These are phyloP conservation scores for Plasmodium falciparum DNA, from an alignment of 169 alveolate species.

Conservation along the genomic window DNA sequence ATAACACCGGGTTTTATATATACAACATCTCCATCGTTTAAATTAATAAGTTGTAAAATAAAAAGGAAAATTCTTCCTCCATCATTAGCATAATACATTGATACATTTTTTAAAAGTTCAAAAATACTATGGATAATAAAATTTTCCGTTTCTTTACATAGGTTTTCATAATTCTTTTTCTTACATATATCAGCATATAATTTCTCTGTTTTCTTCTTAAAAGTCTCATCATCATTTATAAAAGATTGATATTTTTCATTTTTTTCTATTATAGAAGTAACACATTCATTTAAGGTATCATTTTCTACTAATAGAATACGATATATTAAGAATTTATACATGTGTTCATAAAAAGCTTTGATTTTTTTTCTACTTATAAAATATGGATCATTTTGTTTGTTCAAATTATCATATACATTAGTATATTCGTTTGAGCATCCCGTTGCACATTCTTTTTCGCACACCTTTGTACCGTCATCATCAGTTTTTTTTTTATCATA, in stretches of 20 bases:
- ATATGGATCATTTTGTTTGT: conserved; percentile 2
- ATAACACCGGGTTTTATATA: conserved; percentile 93
- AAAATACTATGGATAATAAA: conserved; percentile 32
- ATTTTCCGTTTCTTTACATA: conserved; percentile 30
- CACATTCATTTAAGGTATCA: conserved; percentile 11
- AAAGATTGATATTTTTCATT: conserved; percentile 25
- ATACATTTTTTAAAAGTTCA: conserved; percentile 38
- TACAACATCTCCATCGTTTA: conserved; percentile 93
- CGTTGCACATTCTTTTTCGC: background rate
- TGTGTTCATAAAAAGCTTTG: conserved; percentile 44
- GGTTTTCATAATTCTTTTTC: conserved; percentile 25
- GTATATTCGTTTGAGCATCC: background rate
- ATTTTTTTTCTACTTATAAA: conserved; percentile 18
- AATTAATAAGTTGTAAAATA: conserved; percentile 89
- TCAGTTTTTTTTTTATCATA: background rate
- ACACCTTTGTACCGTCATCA: background rate
- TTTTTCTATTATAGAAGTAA: conserved; percentile 3
- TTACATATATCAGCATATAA: conserved; percentile 21
- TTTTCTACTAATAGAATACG: conserved; percentile 26
- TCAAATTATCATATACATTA: conserved; percentile 8
- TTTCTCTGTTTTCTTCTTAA: conserved; percentile 29
- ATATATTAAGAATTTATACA: conserved; percentile 32
- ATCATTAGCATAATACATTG: conserved; percentile 88
- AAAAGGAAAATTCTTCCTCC: conserved; percentile 91
- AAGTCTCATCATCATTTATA: conserved; percentile 10